Conservation (phyloP, 2,329 filamentous ascomycete species). For the Coniochaeta pulveracea region DNA sequence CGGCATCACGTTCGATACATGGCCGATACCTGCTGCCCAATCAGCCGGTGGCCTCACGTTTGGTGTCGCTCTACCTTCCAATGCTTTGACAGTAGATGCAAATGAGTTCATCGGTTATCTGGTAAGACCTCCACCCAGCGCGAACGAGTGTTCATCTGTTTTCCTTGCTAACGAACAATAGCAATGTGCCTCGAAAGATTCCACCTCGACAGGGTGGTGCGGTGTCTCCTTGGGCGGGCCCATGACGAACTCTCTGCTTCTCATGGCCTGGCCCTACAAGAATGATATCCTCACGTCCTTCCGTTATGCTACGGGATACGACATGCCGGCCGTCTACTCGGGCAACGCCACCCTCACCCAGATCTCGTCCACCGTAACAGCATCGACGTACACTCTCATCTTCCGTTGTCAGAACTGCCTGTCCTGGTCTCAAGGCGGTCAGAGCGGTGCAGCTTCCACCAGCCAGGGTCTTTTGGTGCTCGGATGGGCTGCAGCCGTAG, state of each 20-base stretch:
- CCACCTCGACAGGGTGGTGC: conserved; percentile 36
- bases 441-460: conserved; percentile 24
- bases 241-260: conserved; percentile 42
- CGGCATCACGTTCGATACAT: conserved; percentile 40
- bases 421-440: conserved; percentile 31
- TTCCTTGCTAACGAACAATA: conserved; percentile 14
- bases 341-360: conserved; percentile 46
- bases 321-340: conserved; percentile 40
- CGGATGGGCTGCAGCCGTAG: conserved; percentile 37
- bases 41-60: conserved; percentile 33
- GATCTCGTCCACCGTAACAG: conserved; percentile 40
- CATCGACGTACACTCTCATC: conserved; percentile 42
- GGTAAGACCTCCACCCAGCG: conserved; percentile 18
- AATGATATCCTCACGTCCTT: conserved; percentile 38
- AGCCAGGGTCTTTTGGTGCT: conserved; percentile 22
- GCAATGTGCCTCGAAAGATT: conserved; percentile 27
- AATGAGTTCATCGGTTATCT: conserved; percentile 43
- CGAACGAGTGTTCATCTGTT: conserved; percentile 1
- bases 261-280: conserved; percentile 38
- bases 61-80: conserved; percentile 35
- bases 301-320: conserved; percentile 41
- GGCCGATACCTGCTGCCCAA: conserved; percentile 23
- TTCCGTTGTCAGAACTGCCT: conserved; percentile 47
- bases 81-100: conserved; percentile 28
- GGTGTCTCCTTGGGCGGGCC: conserved; percentile 36